Evolutionary conservation across 2,329 filamentous ascomycete genomes (phyloP).

Genomic region (Penicillium janthinellum): DNA sequence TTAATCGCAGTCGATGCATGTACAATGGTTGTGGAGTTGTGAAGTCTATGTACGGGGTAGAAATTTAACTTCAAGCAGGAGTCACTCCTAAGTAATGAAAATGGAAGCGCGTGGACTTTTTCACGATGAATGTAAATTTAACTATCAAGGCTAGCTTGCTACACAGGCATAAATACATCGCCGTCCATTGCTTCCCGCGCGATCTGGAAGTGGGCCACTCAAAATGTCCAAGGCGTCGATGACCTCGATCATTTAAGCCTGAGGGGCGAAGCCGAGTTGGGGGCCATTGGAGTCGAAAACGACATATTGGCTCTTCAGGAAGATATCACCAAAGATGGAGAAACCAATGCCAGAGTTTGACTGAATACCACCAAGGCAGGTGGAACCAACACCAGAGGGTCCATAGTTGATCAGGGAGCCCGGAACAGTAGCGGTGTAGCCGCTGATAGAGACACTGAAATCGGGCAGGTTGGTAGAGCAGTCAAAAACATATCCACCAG

Average conservation of each 20-base stretch:
- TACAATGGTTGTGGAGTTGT: too few relatives aligned
- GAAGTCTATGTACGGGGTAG: too few relatives aligned
- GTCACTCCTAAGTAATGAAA: too few relatives aligned
- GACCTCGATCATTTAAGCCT: slow-evolving; percentile 23
- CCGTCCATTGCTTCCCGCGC: too few relatives aligned
- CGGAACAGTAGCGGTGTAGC: slow-evolving; percentile 53
- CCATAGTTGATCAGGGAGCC: slow-evolving; percentile 59
- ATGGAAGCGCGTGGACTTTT: too few relatives aligned
- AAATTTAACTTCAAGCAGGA: too few relatives aligned
- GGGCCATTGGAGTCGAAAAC: slow-evolving; percentile 63
- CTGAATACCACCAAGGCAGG: slow-evolving; percentile 77
- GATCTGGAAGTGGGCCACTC: not conserved
- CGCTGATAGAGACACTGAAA: slow-evolving; percentile 54
- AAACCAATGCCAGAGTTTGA: slow-evolving; percentile 56
- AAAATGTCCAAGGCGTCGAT: not conserved
- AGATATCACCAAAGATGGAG: slow-evolving; percentile 73
- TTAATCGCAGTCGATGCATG: too few relatives aligned
- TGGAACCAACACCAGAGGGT: slow-evolving; percentile 35
- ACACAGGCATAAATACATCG: not conserved
- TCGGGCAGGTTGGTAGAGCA: slow-evolving; percentile 53
- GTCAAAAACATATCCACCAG: slow-evolving; percentile 59
- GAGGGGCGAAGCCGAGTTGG: slow-evolving; percentile 52
- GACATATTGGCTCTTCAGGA: slow-evolving; percentile 74
- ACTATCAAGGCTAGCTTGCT: not conserved
- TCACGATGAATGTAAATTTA: not conserved